Base-by-base conservation (phyloP, 2,329 filamentous ascomycete genomes). In the Hysterium pulicare region DNA sequence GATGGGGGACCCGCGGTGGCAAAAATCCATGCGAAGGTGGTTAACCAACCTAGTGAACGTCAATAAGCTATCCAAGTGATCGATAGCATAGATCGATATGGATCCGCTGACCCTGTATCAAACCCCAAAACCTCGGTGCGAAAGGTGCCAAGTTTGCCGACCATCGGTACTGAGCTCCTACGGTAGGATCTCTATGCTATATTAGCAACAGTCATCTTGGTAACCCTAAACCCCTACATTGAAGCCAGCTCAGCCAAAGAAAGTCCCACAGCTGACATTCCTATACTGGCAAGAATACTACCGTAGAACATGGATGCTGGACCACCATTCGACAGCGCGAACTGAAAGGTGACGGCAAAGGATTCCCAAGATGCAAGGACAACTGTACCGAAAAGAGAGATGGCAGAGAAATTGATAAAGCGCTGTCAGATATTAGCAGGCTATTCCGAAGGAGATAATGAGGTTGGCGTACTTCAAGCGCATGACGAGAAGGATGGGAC, bases 21-120 rank as follows among this genome's bases (percentile, higher is more conserved):
- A 53, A 50, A 58, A 51, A 46, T 55, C 68, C 68, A 71, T 2
- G 64, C 68, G 2, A 65, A 50, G 1, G 2, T 55, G 55, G 4
- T 66, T 57, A 24, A 69, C 45, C 34, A 69, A 52, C 2, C 67
- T 69, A 13, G 55, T 26, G 20, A 3, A 19, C 4, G 19, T 33
- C 20, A 28, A 16, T 22, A 11, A n/a, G 24, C 16, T 15, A 19
- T 34, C 23, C 10, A 31, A 17, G 15, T 13, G 13, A 16, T 20
- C 38, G 33, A 13, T 5, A n/a, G n/a, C n/a, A n/a, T n/a, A n/a
- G n/a, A n/a, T 3, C 13, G 9, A 4, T 22, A 28, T n/a, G 24
- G 16, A 13, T 39, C 7, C 21, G 26, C 38, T 2, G 44, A 57
- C 57, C 60, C 53, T 64, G 60, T 4, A 62, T 31, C 9, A 62